Base-by-base conservation (phyloP, 2,329 filamentous ascomycete genomes). In the Shiraia bambusicola region DNA sequence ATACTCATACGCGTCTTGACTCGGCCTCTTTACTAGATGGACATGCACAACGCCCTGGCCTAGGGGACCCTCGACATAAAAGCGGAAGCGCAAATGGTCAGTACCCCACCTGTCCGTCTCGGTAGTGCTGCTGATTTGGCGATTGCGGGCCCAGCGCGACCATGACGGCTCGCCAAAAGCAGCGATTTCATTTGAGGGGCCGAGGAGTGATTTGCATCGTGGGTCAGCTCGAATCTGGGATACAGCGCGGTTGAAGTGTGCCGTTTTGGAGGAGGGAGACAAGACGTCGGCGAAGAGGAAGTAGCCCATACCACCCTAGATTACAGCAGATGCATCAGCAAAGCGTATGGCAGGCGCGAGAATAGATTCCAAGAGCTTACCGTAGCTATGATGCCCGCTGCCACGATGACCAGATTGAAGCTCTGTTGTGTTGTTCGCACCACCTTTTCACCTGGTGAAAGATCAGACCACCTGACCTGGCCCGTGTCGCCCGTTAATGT, bases 401-500 rank as follows among this genome's bases (percentile, higher is more conserved):
- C 54, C 7, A 96, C 82, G 49, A 96, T 70, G 52, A 85, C 78
- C 52, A 95, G 82, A 69, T 97, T 96, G 74, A 95, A 86, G 12
- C 85, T 87, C 69, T 96, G 92, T 69, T 96, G 91, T 1, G 88
- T 92, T 7, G 89, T 87, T 28, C 92, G 81, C 16, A 86, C 86
- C 2, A 84, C 83, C 69, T 95, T 96, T 66, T 96, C 92, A 34
- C 74, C 74, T 0, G 72, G 74, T 1, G 84, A 89, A 2, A 97
- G 78, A 40, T 93, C 77, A 3, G 75, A 78, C 92, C 92, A 97
- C 3, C 83, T 81, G 1, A 95, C 83, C 50, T 79, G 78, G 6
- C 92, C 92, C 60, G 89, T 86, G 57, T 96, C 92, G 57, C 89
- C 93, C 59, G 91, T 84, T 0, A 92, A 80, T 0, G 90, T 95